A percentile compares a stretch with the other conserved stretches of the same genome.
These are phyloP conservation scores for Fraxinus nigra DNA, from an alignment of 305 asterid genomes.

Conservation along the genomic window DNA sequence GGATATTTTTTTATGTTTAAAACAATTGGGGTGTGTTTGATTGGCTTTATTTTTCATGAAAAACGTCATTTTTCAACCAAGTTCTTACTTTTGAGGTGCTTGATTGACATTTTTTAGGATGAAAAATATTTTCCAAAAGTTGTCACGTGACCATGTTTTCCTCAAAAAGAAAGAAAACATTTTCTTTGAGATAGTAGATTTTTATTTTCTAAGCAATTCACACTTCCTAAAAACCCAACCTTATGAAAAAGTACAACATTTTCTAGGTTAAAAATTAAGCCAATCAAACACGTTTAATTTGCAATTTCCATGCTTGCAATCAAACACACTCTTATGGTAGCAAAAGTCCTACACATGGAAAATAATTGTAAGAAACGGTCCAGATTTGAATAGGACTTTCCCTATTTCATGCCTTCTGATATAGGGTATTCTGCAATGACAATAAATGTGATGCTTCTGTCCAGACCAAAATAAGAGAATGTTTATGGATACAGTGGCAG, in stretches of 20 bases:
- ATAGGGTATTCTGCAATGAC: background rate
- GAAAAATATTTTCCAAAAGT: background rate
- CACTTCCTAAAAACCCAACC: background rate
- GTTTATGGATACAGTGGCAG: slow-evolving; percentile 87
- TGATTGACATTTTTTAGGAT: background rate
- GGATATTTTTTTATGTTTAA: background rate
- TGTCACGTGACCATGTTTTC: background rate
- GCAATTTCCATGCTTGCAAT: background rate
- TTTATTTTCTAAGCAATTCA: background rate
- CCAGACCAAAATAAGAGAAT: slow-evolving; percentile 15
- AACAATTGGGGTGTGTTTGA: background rate
- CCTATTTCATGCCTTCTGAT: background rate
- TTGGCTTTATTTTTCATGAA: background rate
- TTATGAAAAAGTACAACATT: background rate
- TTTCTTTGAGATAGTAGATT: background rate
- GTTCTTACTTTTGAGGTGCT: background rate
- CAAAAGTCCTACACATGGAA: background rate
- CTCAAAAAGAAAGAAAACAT: background rate
- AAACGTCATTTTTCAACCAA: background rate
- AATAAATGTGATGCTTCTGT: background rate
- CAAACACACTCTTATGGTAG: background rate
- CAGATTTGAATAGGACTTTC: background rate
- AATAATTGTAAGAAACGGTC: background rate
- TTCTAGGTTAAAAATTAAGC: background rate
- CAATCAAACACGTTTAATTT: background rate